These are phyloP conservation scores for Hippophae rhamnoides DNA, from an alignment of 306 rosid species.

Conservation along the genomic window DNA sequence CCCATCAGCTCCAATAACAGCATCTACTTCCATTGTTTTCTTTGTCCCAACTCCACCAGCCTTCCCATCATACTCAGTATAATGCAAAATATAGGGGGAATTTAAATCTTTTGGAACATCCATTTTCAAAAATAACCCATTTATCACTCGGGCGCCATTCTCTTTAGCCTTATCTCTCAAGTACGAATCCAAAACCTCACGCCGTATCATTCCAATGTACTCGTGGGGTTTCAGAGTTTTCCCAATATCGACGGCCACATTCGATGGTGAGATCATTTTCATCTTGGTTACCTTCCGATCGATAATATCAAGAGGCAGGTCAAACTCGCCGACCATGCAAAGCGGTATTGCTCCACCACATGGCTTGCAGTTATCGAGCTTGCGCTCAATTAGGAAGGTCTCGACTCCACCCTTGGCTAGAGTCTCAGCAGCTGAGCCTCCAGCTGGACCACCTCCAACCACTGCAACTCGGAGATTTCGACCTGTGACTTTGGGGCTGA, in stretches of 20 bases:
- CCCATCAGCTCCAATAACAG: slow-evolving; percentile 94
- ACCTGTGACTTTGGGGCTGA: slow-evolving; percentile 60
- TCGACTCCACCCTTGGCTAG: slow-evolving; percentile 75
- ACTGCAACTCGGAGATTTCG: slow-evolving; percentile 85
- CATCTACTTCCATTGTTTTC: slow-evolving; percentile 73
- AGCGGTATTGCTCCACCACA: slow-evolving; percentile 98
- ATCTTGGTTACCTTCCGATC: slow-evolving; percentile 93
- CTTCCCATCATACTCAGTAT: slow-evolving; percentile 56
- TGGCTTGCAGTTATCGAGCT: slow-evolving; percentile 92
- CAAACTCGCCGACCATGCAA: slow-evolving; percentile 95
- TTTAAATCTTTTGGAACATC: slow-evolving; percentile 45
- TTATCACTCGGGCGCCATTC: slow-evolving; percentile 69
- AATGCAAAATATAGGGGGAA: slow-evolving; percentile 73
- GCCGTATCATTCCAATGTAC: slow-evolving; percentile 92
- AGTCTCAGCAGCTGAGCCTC: slow-evolving; percentile 77
- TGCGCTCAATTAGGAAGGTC: slow-evolving; percentile 76
- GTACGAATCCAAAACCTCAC: slow-evolving; percentile 77
- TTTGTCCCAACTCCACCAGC: slow-evolving; percentile 65
- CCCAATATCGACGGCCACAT: slow-evolving; percentile 91
- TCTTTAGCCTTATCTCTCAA: slow-evolving; percentile 61
- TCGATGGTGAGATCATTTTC: slow-evolving; percentile 99
- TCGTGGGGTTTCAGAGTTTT: slow-evolving; percentile 81
- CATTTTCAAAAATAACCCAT: slow-evolving; percentile 83
- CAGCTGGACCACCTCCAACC: slow-evolving; percentile 84
- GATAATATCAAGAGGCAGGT: slow-evolving; percentile 72